Base-by-base conservation (phyloP, 306 rosid genomes). In the Styphnolobium japonicum region DNA sequence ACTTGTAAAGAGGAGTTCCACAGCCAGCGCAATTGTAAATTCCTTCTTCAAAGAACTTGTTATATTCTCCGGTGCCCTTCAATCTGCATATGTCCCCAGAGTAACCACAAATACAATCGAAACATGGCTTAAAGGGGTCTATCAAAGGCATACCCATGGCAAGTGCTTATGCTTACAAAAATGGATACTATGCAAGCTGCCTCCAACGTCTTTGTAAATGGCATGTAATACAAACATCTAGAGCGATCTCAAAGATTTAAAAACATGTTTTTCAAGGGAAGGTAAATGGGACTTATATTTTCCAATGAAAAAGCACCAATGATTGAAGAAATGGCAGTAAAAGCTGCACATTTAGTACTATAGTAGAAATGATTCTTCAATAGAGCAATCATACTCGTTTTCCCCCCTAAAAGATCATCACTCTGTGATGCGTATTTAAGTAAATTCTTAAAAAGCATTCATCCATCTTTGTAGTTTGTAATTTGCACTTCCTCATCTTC, bases 11-110 rank as follows among this genome's bases (percentile, higher is more conserved):
- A 11, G 94, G 94, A 51, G 93, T 88, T 45, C 87, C 93, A 80
- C 98, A 94, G 10, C 96, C 98, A 61, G 80, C 89, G 27, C 98
- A 94, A 37, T 86, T 70, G 87, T 92, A 92, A 75, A 94, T 45
- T 67, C 97, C 98, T 82, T 86, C 93, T 73, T 90, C 93, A 33
- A 1, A 94, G 11, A 88, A 79, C 87, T 90, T 94, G 81, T 94
- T 88, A 71, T 94, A 94, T 82, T 94, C 87, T 48, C 97, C 97
- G 0, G 96, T 90, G 73, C 95, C 92, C 76, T 73, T 88, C 73
- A 51, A 83, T 87, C 98, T 94, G 88, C 82, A 78, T 49, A 57
- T 21, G 55, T n/a, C 18, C 12, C n/a, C 43, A 33, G 60, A 52
- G 52, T 56, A 46, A 14, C 33, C 37, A 61, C 8, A 40, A 4